phyloP scores from a whole-genome alignment of 1,284 basidiomycete species.

The Takashimella koratensis region DNA sequence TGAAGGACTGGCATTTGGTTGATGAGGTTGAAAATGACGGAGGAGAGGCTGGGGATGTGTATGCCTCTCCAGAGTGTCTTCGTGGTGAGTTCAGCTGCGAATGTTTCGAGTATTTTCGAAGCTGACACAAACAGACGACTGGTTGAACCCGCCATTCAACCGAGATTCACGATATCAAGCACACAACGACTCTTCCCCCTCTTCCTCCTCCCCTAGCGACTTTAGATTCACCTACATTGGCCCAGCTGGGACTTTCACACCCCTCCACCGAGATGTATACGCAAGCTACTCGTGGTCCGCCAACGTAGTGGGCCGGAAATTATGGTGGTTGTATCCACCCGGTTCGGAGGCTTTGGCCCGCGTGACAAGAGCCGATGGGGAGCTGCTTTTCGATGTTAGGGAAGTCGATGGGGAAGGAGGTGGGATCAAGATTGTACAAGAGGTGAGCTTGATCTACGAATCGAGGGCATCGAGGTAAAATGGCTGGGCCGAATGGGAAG shows the following conservation, averaged over 20 bases:
- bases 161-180: slow-evolving; percentile 10
- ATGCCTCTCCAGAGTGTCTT: slow-evolving; percentile 51
- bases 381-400: slow-evolving; percentile 45
- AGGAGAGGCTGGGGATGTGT: slow-evolving; percentile 43
- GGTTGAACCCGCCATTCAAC: slow-evolving; percentile 50
- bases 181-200: slow-evolving; percentile 3
- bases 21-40: slow-evolving; percentile 33
- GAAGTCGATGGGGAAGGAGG: slow-evolving; percentile 34
- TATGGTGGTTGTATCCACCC: slow-evolving; percentile 57
- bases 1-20: slow-evolving; percentile 59
- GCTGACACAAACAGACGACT: slow-evolving; percentile 51
- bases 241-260: slow-evolving; percentile 49
- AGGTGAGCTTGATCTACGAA: slow-evolving; percentile 16
- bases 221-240: slow-evolving; percentile 52
- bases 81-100: slow-evolving; percentile 25
- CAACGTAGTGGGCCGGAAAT: slow-evolving; percentile 55
- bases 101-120: not conserved
- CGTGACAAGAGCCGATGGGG: slow-evolving; percentile 15
- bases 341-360: slow-evolving; percentile 34
- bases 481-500: not conserved
- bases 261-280: slow-evolving; percentile 56
- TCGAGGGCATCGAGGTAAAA: not conserved
- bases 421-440: slow-evolving; percentile 36
- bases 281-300: slow-evolving; percentile 58
- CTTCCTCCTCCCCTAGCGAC: slow-evolving; percentile 23